phyloP scores from a whole-genome alignment of 176 grass and related monocot species.

The Dactylis glomerata region DNA sequence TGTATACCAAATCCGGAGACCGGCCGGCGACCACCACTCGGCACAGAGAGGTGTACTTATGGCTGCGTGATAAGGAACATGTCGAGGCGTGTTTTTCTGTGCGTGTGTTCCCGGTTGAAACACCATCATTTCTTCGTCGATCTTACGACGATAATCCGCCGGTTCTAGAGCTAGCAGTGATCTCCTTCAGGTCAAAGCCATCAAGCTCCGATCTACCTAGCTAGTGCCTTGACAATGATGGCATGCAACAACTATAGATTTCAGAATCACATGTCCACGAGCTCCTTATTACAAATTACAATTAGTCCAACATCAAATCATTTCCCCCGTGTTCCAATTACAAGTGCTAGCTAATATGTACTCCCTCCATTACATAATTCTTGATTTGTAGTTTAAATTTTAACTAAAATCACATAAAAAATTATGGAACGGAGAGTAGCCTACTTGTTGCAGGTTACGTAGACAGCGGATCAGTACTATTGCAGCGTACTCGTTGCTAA shows the following conservation, averaged over 20 bases:
- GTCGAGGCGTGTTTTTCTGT: conserved; percentile 27
- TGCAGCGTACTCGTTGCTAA: too few species aligned
- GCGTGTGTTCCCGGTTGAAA: not conserved
- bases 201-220: not conserved
- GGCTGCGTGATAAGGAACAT: conserved; percentile 23
- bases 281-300: not conserved
- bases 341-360: too few species aligned
- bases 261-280: not conserved
- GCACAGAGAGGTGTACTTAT: conserved; percentile 11
- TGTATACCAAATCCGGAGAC: not conserved
- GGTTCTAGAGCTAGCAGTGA: not conserved
- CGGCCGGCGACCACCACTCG: conserved; percentile 4
- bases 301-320: too few species aligned
- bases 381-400: too few species aligned
- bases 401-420: too few species aligned
- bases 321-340: too few species aligned
- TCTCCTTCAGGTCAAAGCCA: conserved; percentile 25
- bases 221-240: conserved; percentile 23
- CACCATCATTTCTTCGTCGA: conserved; percentile 5
- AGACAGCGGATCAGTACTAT: too few species aligned
- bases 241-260: not conserved
- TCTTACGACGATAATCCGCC: not conserved
- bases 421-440: too few species aligned
- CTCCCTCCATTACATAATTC: too few species aligned
- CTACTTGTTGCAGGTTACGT: too few species aligned